A percentile compares a stretch with the other conserved stretches of the same genome.
Conservation (phyloP, 352 stramenopile genomes). For the Pythium insidiosum region DNA sequence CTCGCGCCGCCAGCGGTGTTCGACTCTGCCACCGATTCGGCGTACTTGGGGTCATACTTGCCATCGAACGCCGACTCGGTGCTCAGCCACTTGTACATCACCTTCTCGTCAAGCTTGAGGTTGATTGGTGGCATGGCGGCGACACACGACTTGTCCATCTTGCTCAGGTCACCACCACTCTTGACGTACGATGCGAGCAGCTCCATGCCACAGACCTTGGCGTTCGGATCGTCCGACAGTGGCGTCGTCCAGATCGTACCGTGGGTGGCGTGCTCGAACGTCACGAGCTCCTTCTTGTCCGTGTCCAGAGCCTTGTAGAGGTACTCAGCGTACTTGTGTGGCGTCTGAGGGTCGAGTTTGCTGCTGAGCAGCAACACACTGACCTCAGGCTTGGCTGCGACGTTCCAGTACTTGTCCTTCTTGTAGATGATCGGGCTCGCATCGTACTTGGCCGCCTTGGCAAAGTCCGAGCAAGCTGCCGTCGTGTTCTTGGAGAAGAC, state of each 20-base stretch:
- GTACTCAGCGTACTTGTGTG: too few species aligned
- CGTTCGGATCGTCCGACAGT: too few species aligned
- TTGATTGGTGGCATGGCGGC: neutral
- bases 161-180: constrained; percentile 1
- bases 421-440: too few species aligned
- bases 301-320: constrained; percentile 10
- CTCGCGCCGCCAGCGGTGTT: too few species aligned
- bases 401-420: constrained; percentile 18
- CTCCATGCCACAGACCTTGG: constrained; percentile 4
- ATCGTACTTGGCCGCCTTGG: constrained; percentile 3
- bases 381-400: constrained; percentile 6
- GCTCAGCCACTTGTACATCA: constrained; percentile 1
- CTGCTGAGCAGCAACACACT: constrained; percentile 21
- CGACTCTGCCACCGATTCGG: too few species aligned
- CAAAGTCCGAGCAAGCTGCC: neutral
- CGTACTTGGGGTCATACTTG: too few species aligned
- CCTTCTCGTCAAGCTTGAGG: neutral
- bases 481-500: constrained; percentile 5
- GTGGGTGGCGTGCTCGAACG: constrained; percentile 20
- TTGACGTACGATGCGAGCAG: constrained; percentile 14
- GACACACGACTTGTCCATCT: constrained; percentile 13
- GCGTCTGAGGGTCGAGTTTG: constrained; percentile 19
- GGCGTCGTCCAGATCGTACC: constrained; percentile 10
- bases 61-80: neutral
- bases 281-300: constrained; percentile 16